These are phyloP conservation scores for Amoebophrya sp. DNA, from an alignment of 169 alveolate genomes.

Conservation along the genomic window DNA sequence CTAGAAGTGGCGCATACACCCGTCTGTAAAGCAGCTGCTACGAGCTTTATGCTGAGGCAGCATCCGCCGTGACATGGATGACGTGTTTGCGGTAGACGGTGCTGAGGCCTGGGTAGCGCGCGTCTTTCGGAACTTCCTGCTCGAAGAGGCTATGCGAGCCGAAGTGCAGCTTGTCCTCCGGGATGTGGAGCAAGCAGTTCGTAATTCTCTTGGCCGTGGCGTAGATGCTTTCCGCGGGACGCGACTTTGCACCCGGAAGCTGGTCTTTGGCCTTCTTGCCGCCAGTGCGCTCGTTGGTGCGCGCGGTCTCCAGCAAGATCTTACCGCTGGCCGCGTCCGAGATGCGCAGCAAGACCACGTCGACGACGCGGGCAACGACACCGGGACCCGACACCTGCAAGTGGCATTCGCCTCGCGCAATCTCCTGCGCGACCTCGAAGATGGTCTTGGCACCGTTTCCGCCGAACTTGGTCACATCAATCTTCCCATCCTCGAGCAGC, in stretches of 20 bases:
- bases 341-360: neutral
- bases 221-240: neutral
- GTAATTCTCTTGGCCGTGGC: neutral
- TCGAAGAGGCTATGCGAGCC: neutral
- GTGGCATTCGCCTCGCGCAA: neutral
- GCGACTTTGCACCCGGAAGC: neutral
- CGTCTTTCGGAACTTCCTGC: neutral
- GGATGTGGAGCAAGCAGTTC: neutral
- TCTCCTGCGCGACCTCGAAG: neutral
- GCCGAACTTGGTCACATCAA: neutral
- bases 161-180: neutral
- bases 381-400: neutral
- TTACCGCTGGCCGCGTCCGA: neutral
- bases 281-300: neutral
- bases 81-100: neutral
- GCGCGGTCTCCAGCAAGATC: neutral
- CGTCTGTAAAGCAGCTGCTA: no score
- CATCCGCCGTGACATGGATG: neutral
- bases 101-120: neutral
- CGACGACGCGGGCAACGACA: neutral
- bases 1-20: no score
- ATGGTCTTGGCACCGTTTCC: neutral
- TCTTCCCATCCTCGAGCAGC: neutral
- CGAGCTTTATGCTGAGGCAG: no score
- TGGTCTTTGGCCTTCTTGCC: neutral